Conservation (phyloP, 345 rosid genomes). For the Bruguiera sexangula region DNA sequence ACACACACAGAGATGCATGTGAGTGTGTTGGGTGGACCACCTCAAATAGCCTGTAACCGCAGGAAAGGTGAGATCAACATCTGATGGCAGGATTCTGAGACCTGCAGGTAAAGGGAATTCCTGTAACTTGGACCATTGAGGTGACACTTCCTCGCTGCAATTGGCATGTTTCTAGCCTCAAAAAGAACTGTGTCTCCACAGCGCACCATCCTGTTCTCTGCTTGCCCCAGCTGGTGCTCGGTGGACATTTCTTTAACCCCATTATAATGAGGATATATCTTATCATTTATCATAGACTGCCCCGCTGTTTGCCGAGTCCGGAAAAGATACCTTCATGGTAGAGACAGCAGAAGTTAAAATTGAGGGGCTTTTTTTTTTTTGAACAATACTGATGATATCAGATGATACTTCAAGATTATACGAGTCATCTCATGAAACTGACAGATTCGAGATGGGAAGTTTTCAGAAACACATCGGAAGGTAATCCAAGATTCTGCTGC, state of each 20-base stretch:
- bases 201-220: not conserved
- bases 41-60: slow-evolving; percentile 1
- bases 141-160: slow-evolving; percentile 28
- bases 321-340: no score
- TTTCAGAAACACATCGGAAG: no score
- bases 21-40: slow-evolving; percentile 33
- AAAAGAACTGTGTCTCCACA: not conserved
- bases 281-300: no score
- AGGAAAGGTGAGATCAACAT: slow-evolving; percentile 21
- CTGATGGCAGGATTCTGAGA: slow-evolving; percentile 6
- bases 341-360: no score
- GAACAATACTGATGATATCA: no score
- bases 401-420: no score
- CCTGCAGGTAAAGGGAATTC: not conserved
- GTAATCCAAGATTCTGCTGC: no score
- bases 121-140: slow-evolving; percentile 1
- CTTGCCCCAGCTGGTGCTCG: not conserved
- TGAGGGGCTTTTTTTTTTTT: no score
- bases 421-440: no score
- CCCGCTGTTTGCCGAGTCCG: no score
- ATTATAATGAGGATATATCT: no score
- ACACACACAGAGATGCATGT: slow-evolving; percentile 17
- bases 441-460: no score
- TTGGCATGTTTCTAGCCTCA: slow-evolving; percentile 22
- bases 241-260: not conserved